Base-by-base conservation (phyloP, 164 flowering plant species). In the Echeveria elegans region DNA sequence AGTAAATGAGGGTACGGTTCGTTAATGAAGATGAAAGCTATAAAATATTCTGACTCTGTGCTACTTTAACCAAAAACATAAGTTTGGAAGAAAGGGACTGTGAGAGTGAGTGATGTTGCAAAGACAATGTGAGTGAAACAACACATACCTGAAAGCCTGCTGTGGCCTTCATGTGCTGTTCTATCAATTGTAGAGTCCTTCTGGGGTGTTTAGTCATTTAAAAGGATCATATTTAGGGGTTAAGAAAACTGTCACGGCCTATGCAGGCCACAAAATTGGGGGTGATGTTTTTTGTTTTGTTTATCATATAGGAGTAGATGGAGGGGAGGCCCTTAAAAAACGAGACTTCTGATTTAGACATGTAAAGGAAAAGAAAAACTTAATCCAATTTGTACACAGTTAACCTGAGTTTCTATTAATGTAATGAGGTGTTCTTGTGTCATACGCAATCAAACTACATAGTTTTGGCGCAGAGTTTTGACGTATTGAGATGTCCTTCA, bases 71-170 rank as follows among this genome's bases (percentile, higher is more conserved):
- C 28, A 52, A 56, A 56, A 56, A 50, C 56, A 7, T 34, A 50
- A 21, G 56, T 26, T 56, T 56, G 0, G 61, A 28, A 19, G 61
- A 56, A 56, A 24, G 30, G 32, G 30, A 43, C 9, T 5, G 38
- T 36, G 38, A n/a, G n/a, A 56, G 61, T 56, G 61, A 56, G 61
- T 26, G 61, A 56, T 56, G 61, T 56, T 26, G 61, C 32, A 56
- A 56, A 56, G 61, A 56, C 61, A 12, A 53, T 14, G 29, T 53
- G 61, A 56, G 18, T 11, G 56, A 26, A 56, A 56, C 61, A 56
- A 28, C 19, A 26, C 32, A 26, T 12, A 56, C 61, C 61, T 56
- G 61, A 43, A 12, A 56, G 32, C 61, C 32, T 26, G 30, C 32
- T 56, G 32, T 16, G n/a, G n/a, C 61, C 61, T 56, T 56, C 61